phyloP scores from a whole-genome alignment of 441 rosid species.

The Pelargonium exstipulatum region DNA sequence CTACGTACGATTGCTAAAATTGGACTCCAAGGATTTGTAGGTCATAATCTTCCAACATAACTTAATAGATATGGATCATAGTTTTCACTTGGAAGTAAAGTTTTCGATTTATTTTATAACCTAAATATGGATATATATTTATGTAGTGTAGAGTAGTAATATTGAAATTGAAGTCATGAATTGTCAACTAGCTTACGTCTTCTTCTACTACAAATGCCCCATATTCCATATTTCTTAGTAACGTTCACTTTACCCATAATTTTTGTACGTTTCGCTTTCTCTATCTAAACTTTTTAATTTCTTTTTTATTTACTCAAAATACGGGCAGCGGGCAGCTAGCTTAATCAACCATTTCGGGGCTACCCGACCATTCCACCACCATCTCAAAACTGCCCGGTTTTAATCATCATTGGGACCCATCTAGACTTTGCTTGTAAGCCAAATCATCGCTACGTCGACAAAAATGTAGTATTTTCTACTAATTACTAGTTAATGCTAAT shows the following conservation, averaged over 20 bases:
- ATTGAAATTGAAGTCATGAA: not conserved
- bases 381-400: constrained; percentile 33
- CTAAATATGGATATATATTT: no score
- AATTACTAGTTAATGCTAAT: not conserved
- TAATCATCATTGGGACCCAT: constrained; percentile 50
- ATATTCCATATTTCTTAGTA: constrained; percentile 12
- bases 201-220: constrained; percentile 39
- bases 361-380: constrained; percentile 42
- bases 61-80: no score
- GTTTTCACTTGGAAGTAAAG: no score
- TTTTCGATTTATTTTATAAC: no score
- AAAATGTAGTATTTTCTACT: not conserved
- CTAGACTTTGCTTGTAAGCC: constrained; percentile 54
- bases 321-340: constrained; percentile 40
- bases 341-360: constrained; percentile 19
- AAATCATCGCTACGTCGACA: constrained; percentile 47
- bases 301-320: constrained; percentile 20
- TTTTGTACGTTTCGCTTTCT: not conserved
- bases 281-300: not conserved
- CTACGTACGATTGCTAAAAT: no score
- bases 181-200: not conserved
- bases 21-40: no score
- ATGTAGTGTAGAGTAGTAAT: no score
- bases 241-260: constrained; percentile 40
- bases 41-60: no score